A percentile compares a stretch with the other conserved stretches of the same genome.
These are phyloP conservation scores for Rhypophila decipiens DNA, from an alignment of 495 filamentous ascomycete genomes.

Conservation along the genomic window DNA sequence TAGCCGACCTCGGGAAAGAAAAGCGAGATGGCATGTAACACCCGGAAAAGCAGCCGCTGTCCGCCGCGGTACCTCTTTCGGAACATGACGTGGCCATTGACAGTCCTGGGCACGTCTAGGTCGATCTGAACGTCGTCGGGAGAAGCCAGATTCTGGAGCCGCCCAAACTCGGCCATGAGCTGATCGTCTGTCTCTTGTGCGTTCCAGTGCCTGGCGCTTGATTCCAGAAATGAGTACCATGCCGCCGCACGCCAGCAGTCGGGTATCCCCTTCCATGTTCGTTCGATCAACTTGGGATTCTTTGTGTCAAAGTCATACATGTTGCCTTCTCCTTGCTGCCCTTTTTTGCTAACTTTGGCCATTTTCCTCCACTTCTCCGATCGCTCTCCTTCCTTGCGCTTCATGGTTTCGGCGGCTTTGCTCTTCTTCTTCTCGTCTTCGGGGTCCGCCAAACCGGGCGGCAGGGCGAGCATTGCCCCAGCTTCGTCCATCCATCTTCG, in stretches of 20 bases:
- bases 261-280: constrained; percentile 97
- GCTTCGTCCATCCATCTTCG: constrained; percentile 76
- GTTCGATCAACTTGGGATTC: constrained; percentile 78
- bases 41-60: constrained; percentile 86
- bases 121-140: constrained; percentile 97
- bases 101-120: constrained; percentile 91
- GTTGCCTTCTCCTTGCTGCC: constrained; percentile 64
- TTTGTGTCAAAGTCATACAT: constrained; percentile 82
- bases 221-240: constrained; percentile 89
- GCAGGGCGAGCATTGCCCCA: constrained; percentile 79
- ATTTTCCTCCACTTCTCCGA: constrained; percentile 97
- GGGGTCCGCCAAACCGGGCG: constrained; percentile 57
- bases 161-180: constrained; percentile 62
- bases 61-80: constrained; percentile 82
- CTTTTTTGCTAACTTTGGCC: constrained; percentile 61
- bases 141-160: constrained; percentile 63
- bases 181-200: constrained; percentile 60
- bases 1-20: constrained; percentile 91
- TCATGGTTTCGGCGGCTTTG: constrained; percentile 51
- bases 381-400: constrained; percentile 73
- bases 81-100: constrained; percentile 97
- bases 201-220: constrained; percentile 63
- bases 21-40: constrained; percentile 81
- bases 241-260: constrained; percentile 91
- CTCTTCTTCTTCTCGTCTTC: constrained; percentile 54